Evolutionary conservation across 2,329 filamentous ascomycete species (phyloP), one percentile per base, ranked within the genome.

Genomic region (Fusarium circinatum): DNA sequence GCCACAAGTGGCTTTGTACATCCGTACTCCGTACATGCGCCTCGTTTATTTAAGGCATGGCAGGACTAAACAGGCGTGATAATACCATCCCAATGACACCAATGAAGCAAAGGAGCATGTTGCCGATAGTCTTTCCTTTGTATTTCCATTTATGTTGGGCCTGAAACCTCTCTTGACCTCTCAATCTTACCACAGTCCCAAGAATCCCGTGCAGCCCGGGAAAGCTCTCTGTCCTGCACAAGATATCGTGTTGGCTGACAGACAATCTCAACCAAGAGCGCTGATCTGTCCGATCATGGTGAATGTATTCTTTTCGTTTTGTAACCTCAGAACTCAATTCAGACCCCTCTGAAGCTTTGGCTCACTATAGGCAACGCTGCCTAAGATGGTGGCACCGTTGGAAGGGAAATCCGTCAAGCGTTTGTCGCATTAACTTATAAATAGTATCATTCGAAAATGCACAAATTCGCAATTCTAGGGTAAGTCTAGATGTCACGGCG

Each of bases 231-330:
- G n/a, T n/a, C n/a, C n/a, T n/a, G n/a, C n/a, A n/a, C n/a, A n/a
- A n/a, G n/a, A n/a, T 18, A 5, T n/a, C 41, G 14, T 6, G 13
- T 32, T 11, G 47, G 8, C 20, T 17, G 0, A 5, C 4, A 22
- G 9, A 7, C 18, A 0, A 8, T 10, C 0, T n/a, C 8, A 32
- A 5, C 1, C 2, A 8, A 9, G 1, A 15, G 18, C 5, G 20
- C 20, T 5, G 13, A 8, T 49, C 24, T 6, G 9, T n/a, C 2
- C 15, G 47, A 6, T 4, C 6, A 49, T 18, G 5, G 17, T n/a
- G 0, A 7, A n/a, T 34, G 17, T 17, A 6, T n/a, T 7, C 0
- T 11, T 49, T 49, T n/a, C 12, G 8, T 15, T 18, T 22, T 3
- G n/a, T 34, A 6, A n/a, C 3, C 13, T 22, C 7, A 9, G 1